Percentiles rank a stretch among this genome's conserved stretches.
These are phyloP conservation scores for Mycena belliarum DNA, from an alignment of 768 basidiomycete genomes.

Conservation along the genomic window DNA sequence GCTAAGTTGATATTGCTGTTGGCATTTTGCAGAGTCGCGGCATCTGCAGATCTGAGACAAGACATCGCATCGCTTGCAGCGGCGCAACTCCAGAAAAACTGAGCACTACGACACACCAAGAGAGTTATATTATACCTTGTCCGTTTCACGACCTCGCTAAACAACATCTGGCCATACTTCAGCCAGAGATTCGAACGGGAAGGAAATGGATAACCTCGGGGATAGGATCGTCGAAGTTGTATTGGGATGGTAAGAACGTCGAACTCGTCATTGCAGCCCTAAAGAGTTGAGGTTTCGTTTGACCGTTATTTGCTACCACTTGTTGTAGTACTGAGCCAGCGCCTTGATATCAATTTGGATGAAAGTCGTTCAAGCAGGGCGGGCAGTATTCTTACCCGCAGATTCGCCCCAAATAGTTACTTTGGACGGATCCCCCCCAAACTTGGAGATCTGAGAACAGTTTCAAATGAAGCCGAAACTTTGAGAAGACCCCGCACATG, in stretches of 20 bases:
- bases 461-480: too few species aligned
- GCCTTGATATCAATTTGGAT: slow-evolving; percentile 22
- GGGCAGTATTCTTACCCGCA: slow-evolving; percentile 10
- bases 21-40: slow-evolving; percentile 21
- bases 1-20: slow-evolving; percentile 24
- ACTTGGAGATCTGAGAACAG: slow-evolving; percentile 22
- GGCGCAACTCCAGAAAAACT: slow-evolving; percentile 26
- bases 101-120: too few species aligned
- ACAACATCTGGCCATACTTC: background rate
- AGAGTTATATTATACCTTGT: too few species aligned
- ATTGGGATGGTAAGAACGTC: slow-evolving; percentile 34
- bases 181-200: background rate
- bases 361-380: background rate
- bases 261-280: slow-evolving; percentile 36
- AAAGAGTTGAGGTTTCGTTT: slow-evolving; percentile 34
- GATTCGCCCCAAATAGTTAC: slow-evolving; percentile 31
- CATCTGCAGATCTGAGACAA: slow-evolving; percentile 32
- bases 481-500: slow-evolving; percentile 24
- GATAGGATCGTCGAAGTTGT: slow-evolving; percentile 32
- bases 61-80: slow-evolving; percentile 25
- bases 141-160: slow-evolving; percentile 21
- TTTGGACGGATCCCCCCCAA: slow-evolving; percentile 25
- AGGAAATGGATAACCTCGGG: slow-evolving; percentile 21
- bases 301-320: slow-evolving; percentile 32
- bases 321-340: slow-evolving; percentile 38